Conservation (phyloP, 2,329 filamentous ascomycete species). For the Anthostomella pinea region DNA sequence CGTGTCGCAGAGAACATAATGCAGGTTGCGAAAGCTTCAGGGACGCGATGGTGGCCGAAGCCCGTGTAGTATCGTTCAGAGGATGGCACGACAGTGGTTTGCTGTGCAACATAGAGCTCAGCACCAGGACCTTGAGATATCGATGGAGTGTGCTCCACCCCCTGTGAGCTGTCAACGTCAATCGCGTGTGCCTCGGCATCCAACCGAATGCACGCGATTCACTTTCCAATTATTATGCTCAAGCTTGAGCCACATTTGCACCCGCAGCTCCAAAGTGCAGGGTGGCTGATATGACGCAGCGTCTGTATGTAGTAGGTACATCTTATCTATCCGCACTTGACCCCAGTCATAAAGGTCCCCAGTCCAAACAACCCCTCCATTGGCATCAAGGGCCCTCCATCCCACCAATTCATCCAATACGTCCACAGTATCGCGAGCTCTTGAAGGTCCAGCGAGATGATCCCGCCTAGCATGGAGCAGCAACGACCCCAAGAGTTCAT, state of each 20-base stretch:
- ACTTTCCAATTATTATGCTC: no score
- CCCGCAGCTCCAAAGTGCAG: no score
- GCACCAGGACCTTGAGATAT: slow-evolving; percentile 10
- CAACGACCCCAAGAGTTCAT: slow-evolving; percentile 77
- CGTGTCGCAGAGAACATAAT: slow-evolving; percentile 69
- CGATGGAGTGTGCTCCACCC: no score
- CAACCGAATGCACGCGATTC: slow-evolving; percentile 24
- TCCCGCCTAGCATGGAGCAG: slow-evolving; percentile 47
- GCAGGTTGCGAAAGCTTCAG: slow-evolving; percentile 13
- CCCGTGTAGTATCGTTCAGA: no score
- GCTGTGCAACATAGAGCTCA: slow-evolving; percentile 14
- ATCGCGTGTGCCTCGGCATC: slow-evolving; percentile 32
- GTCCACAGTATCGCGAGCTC: no score
- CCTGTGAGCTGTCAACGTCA: slow-evolving; percentile 5
- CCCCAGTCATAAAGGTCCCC: slow-evolving; percentile 9
- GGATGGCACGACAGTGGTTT: no score
- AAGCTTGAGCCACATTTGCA: no score
- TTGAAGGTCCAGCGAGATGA: no score
- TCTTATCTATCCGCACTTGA: no score
- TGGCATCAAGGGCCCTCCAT: not conserved
- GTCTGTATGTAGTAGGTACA: not conserved
- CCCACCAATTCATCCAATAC: slow-evolving; percentile 5
- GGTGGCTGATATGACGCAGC: slow-evolving; percentile 28
- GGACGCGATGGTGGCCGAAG: no score
- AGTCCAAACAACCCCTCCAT: slow-evolving; percentile 16